Conservation (phyloP, 345 rosid genomes). For the Populus nigra region DNA sequence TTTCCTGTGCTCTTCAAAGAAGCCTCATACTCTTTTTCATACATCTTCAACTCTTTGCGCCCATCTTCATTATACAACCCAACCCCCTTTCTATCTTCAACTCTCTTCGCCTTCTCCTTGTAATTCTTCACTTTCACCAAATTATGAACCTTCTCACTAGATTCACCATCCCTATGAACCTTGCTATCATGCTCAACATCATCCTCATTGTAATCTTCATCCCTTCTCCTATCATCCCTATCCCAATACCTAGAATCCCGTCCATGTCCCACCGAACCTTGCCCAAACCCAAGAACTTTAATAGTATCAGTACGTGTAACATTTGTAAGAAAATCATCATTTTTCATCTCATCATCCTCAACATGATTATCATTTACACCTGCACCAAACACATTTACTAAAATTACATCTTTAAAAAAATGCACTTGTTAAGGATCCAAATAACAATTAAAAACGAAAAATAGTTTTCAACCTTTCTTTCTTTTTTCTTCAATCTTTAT, state of each 20-base stretch:
- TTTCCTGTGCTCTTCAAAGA: constrained; percentile 47
- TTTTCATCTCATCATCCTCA: constrained; percentile 40
- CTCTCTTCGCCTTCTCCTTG: constrained; percentile 21
- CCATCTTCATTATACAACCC: constrained; percentile 91
- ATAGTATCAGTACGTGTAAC: constrained; percentile 59
- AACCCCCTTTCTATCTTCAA: constrained; percentile 29
- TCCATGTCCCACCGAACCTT: constrained; percentile 60
- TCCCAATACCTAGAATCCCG: constrained; percentile 95
- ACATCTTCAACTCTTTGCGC: constrained; percentile 67
- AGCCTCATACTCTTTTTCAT: constrained; percentile 80
- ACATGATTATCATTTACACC: constrained; percentile 31
- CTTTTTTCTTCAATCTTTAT: not conserved
- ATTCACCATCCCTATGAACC: constrained; percentile 17
- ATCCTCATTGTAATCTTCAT: constrained; percentile 75
- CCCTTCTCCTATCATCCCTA: constrained; percentile 91
- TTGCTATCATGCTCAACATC: constrained; percentile 35
- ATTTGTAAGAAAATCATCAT: constrained; percentile 75
- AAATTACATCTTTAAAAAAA: not conserved
- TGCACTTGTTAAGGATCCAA: not conserved
- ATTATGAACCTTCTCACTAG: constrained; percentile 30
- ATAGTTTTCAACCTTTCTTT: not conserved
- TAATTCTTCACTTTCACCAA: constrained; percentile 19
- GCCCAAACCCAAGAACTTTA: constrained; percentile 71
- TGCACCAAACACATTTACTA: constrained; percentile 19
- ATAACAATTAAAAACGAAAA: not conserved